phyloP scores from a whole-genome alignment of 495 filamentous ascomycete species.

The Penicillium verhagenii region DNA sequence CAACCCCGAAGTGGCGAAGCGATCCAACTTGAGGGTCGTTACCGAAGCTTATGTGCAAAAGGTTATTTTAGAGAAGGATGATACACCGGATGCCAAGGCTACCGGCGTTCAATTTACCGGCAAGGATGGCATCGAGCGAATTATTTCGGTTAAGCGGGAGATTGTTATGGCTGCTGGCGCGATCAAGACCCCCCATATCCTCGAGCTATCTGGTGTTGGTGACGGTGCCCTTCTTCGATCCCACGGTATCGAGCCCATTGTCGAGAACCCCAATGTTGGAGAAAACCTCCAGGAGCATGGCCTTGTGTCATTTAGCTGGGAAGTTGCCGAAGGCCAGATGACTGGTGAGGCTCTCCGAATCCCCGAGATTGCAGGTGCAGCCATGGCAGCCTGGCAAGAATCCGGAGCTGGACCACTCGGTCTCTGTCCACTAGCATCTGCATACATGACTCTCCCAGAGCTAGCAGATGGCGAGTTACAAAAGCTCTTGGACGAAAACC shows the following conservation, averaged over 20 bases:
- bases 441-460: neutral
- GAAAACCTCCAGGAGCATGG: constrained; percentile 50
- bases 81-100: constrained; percentile 15
- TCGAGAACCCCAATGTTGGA: constrained; percentile 43
- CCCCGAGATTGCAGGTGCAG: neutral
- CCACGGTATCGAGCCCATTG: constrained; percentile 33
- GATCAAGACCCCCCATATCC: constrained; percentile 52
- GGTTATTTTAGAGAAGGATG: constrained; percentile 39
- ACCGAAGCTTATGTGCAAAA: constrained; percentile 47
- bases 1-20: constrained; percentile 24
- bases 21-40: constrained; percentile 46
- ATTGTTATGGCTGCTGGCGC: constrained; percentile 51
- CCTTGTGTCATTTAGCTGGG: constrained; percentile 8
- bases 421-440: neutral
- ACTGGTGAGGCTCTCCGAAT: neutral
- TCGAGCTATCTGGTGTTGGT: constrained; percentile 60
- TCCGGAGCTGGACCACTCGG: neutral
- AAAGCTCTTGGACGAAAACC: neutral
- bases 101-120: constrained; percentile 32
- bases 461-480: neutral
- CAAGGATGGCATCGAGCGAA: constrained; percentile 30
- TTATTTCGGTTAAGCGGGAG: constrained; percentile 48
- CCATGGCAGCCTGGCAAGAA: neutral
- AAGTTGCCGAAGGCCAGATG: neutral
- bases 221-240: constrained; percentile 22